Evolutionary conservation across 257 asterid species (phyloP).

Genomic region (Lantana camara): DNA sequence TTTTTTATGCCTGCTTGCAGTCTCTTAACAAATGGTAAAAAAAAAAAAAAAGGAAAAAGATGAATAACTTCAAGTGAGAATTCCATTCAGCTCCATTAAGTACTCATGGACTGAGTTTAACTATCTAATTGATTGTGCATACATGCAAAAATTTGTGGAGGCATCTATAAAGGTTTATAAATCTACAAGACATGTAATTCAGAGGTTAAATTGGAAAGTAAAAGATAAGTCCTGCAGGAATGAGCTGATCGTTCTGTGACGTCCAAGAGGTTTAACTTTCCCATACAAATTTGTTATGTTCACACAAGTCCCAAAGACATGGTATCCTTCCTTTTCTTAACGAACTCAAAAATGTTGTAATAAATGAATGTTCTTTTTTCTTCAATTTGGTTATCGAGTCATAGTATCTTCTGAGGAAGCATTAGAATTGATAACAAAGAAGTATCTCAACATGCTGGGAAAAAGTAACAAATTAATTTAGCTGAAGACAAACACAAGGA

Average conservation of each 20-base stretch:
- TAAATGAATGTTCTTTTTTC: background rate
- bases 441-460: too few relatives aligned
- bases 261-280: background rate
- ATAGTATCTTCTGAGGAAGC: background rate
- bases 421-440: background rate
- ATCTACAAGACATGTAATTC: background rate
- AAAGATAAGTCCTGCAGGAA: background rate
- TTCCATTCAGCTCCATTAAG: background rate
- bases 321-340: background rate
- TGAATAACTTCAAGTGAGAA: background rate
- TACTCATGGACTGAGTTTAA: background rate
- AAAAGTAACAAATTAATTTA: too few relatives aligned
- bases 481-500: background rate
- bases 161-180: background rate
- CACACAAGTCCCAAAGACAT: slow-evolving; percentile 7
- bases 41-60: background rate
- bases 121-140: background rate
- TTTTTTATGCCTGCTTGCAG: background rate
- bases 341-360: background rate
- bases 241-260: slow-evolving; percentile 1
- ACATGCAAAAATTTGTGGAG: slow-evolving; percentile 5
- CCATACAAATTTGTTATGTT: background rate
- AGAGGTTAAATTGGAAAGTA: too few relatives aligned
- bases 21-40: background rate
- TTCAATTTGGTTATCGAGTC: slow-evolving; percentile 16